Conservation (phyloP, 306 rosid species). For the Inga laurina region DNA sequence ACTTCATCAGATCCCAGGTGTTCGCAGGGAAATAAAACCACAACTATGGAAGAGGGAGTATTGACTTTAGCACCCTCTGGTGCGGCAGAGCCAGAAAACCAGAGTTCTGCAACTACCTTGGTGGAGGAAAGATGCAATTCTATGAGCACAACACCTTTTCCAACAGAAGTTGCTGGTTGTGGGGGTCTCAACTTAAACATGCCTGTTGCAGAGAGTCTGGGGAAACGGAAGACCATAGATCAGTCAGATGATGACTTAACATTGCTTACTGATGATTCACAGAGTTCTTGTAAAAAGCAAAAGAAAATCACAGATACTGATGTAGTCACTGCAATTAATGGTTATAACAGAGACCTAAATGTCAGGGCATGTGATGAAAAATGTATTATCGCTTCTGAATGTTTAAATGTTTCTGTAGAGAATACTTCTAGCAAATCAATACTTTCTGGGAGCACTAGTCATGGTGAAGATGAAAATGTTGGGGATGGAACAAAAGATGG, state of each 20-base stretch:
- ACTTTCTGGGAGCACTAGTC: conserved; percentile 45
- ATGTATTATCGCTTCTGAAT: conserved; percentile 24
- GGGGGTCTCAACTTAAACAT: conserved; percentile 49
- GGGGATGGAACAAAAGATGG: conserved; percentile 42
- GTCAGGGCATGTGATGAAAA: conserved; percentile 40
- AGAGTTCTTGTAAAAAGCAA: conserved; percentile 59
- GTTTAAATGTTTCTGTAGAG: conserved; percentile 38
- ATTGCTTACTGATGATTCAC: conserved; percentile 47
- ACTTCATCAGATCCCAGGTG: conserved; percentile 35
- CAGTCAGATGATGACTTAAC: conserved; percentile 44
- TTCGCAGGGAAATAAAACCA: conserved; percentile 33
- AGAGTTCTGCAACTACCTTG: conserved; percentile 28
- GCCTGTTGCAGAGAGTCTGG: conserved; percentile 37
- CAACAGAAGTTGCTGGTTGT: conserved; percentile 39
- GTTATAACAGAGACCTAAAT: conserved; percentile 39
- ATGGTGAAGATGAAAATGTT: conserved; percentile 40
- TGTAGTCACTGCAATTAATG: conserved; percentile 43
- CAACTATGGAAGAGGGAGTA: conserved; percentile 43
- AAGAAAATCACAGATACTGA: conserved; percentile 56
- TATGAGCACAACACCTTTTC: conserved; percentile 26
- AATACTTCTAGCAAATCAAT: conserved; percentile 42
- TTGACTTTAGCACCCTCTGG: conserved; percentile 44
- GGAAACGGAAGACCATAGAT: conserved; percentile 59
- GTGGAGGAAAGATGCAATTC: conserved; percentile 37
- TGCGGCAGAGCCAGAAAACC: conserved; percentile 48